phyloP scores from a whole-genome alignment of 306 rosid genomes.

The Cercis canadensis region DNA sequence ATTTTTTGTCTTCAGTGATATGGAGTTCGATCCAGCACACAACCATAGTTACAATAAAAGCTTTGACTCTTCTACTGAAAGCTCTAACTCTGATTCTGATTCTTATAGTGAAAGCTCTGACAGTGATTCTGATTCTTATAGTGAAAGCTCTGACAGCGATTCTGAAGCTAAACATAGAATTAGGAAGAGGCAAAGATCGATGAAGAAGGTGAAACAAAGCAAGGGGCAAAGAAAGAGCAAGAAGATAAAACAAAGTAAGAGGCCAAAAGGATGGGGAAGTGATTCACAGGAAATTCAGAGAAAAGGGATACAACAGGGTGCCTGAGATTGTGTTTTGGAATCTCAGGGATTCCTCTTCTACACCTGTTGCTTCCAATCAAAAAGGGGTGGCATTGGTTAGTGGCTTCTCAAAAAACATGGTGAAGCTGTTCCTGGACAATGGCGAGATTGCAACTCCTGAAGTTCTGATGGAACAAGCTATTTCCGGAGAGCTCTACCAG shows the following conservation, averaged over 20 bases:
- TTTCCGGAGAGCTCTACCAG: conserved; percentile 35
- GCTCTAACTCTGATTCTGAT: too few species aligned
- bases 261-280: conserved; percentile 25
- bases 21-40: conserved; percentile 45
- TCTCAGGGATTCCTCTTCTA: conserved; percentile 34
- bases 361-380: conserved; percentile 22
- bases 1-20: conserved; percentile 46
- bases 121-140: too few species aligned
- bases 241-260: too few species aligned
- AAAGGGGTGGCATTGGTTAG: conserved; percentile 44
- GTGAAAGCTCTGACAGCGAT: too few species aligned
- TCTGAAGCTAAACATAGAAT: too few species aligned
- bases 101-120: too few species aligned
- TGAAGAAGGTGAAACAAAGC: too few species aligned
- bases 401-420: conserved; percentile 42
- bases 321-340: conserved; percentile 52
- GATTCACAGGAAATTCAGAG: conserved; percentile 27
- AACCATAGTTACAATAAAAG: too few species aligned
- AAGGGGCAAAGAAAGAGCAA: too few species aligned
- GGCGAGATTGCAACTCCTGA: conserved; percentile 29
- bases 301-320: conserved; percentile 37
- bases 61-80: too few species aligned
- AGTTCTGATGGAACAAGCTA: conserved; percentile 22
- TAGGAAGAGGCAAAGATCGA: too few species aligned
- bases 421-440: conserved; percentile 29